These are phyloP conservation scores for Pleurostoma richardsiae DNA, from an alignment of 2,329 filamentous ascomycete species.

Conservation along the genomic window DNA sequence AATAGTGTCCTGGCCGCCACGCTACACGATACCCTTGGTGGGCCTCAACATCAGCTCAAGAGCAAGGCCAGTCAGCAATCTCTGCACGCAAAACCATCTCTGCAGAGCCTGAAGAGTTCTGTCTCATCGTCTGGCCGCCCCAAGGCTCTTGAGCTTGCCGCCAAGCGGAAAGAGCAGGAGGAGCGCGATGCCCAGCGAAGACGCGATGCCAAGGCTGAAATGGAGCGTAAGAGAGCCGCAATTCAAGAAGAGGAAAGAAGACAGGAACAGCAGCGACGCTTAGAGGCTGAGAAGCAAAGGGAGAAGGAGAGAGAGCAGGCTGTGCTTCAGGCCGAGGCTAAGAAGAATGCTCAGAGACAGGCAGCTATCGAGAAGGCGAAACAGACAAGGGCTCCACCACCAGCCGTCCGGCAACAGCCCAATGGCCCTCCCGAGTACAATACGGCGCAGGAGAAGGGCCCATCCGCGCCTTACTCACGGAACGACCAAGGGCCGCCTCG, in stretches of 20 bases:
- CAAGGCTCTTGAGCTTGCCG: constrained; percentile 69
- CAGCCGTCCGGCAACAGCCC: constrained; percentile 50
- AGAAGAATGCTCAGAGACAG: constrained; percentile 61
- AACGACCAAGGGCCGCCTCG: constrained; percentile 28
- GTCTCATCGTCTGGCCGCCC: constrained; percentile 59
- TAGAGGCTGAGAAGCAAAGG: constrained; percentile 58
- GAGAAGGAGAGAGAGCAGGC: constrained; percentile 56
- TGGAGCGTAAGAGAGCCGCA: constrained; percentile 70
- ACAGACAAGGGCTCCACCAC: constrained; percentile 57
- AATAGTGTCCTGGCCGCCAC: constrained; percentile 53
- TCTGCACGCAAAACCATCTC: constrained; percentile 51
- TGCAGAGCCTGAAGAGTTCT: constrained; percentile 60
- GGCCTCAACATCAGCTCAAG: constrained; percentile 38
- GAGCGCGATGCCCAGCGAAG: constrained; percentile 75
- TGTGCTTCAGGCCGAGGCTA: constrained; percentile 49
- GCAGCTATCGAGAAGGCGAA: constrained; percentile 61
- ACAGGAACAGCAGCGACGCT: constrained; percentile 52
- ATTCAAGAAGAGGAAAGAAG: constrained; percentile 60
- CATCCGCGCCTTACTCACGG: too few relatives aligned
- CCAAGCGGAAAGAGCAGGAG: constrained; percentile 80
- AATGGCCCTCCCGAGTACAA: constrained; percentile 44
- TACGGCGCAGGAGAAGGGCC: constrained; percentile 19
- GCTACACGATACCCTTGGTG: constrained; percentile 49
- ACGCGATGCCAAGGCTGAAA: constrained; percentile 74
- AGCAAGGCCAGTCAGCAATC: constrained; percentile 66